phyloP scores from a whole-genome alignment of 2,329 filamentous ascomycete genomes.

The Tolypocladium ovalisporum region DNA sequence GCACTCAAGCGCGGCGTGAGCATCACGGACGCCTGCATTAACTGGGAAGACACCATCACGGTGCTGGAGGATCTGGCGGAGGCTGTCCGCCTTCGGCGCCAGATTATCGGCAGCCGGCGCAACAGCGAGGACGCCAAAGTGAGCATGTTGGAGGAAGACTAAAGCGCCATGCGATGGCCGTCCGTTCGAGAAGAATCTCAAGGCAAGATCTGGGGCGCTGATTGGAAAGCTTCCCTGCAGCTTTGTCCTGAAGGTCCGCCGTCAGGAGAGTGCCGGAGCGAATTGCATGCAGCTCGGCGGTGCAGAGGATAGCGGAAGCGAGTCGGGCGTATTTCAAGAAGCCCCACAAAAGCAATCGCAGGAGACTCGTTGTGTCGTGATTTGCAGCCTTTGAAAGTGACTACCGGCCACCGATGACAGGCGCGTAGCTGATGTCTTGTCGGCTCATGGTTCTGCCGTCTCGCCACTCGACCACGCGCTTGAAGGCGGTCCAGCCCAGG shows the following conservation, averaged over 20 bases:
- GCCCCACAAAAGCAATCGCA: neutral
- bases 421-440: conserved; percentile 17
- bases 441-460: conserved; percentile 18
- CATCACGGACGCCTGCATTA: conserved; percentile 93
- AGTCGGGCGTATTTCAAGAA: neutral
- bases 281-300: neutral
- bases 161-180: conserved; percentile 6
- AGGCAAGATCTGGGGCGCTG: neutral
- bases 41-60: conserved; percentile 76
- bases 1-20: conserved; percentile 80
- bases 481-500: conserved; percentile 47
- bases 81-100: conserved; percentile 68
- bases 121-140: conserved; percentile 21
- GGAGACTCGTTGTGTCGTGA: neutral
- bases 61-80: conserved; percentile 78
- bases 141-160: conserved; percentile 42
- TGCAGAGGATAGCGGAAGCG: neutral
- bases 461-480: conserved; percentile 33
- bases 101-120: conserved; percentile 29
- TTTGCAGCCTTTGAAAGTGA: neutral
- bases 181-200: neutral
- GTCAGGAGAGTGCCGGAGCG: neutral
- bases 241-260: neutral
- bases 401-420: conserved; percentile 11
- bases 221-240: neutral